Base-by-base conservation (phyloP, 768 basidiomycete genomes). In the Royoungia palumana region DNA sequence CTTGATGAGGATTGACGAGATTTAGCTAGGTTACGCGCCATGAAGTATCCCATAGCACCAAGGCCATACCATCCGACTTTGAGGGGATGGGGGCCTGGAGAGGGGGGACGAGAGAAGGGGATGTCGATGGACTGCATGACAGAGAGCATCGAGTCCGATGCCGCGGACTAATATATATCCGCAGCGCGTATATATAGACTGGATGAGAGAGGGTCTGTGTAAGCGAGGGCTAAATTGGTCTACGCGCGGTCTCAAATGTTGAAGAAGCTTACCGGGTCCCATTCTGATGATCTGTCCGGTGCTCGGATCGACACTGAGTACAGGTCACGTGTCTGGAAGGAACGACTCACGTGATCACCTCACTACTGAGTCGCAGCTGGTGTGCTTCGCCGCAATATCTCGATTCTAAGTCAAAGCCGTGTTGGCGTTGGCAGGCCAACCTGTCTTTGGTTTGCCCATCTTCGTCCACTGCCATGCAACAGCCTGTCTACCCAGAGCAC, bases 21-120 rank as follows among this genome's bases (percentile, higher is more conserved):
- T 36, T 69, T 79, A 28, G 87, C 88, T 28, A 95, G 75, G 66
- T 94, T 95, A 32, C 76, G 75, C 6, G 86, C 87, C 87, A 94
- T 93, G 17, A 73, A 65, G 58, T 74, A 79, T 10, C 87, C 89
- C 80, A 91, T 88, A 19, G 79, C 77, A 19, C 85, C 84, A 14
- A 85, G 67, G 4, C 72, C 75, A 56, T 60, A 62, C 59, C 59
- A 65, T 47, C 80, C 82, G 55, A 83, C 62, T 53, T 69, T 73
- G 35, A 65, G 60, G 9, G 66, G 60, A 47, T 65, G 64, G 6
- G 47, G 55, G 6, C 66, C 66, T 0, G 83, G 83, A 1, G 82
- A 81, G 3, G 70, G 54, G 3, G 84, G 83, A 16, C 82, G 76
- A 13, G 83, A 85, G 70, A 79, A 86, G 8, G 79, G 79, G 13